Base-by-base conservation (phyloP, 2,329 filamentous ascomycete genomes). In the Cordyceps javanica region DNA sequence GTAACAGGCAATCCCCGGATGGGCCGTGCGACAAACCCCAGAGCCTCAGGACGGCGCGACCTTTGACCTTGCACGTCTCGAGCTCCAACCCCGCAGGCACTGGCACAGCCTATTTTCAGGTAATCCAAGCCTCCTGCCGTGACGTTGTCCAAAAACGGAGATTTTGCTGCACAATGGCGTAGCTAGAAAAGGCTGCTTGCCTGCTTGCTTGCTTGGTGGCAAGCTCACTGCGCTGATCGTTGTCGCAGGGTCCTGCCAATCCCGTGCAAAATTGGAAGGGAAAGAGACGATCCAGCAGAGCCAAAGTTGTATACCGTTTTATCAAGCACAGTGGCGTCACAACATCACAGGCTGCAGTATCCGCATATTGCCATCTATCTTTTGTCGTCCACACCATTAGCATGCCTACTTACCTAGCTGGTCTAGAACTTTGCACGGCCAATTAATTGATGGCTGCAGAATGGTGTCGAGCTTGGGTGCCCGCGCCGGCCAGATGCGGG, bases 241-340 rank as follows among this genome's bases (percentile, higher is more conserved):
- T 5, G 23, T 58, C 39, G n/a, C 55, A 58, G 55, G 55, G 55
- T 58, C 55, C 53, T 56, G 32, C 44, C 44, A 36, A n/a, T 49
- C 38, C 49, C 19, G 34, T 55, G 38, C 28, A 44, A n/a, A n/a
- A n/a, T n/a, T n/a, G n/a, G n/a, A n/a, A 42, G 38, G n/a, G 19
- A 25, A 25, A 19, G 26, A 14, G n/a, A 34, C 28, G n/a, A 44
- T 25, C 16, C 25, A 34, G 51, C 5, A 25, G 16, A 19, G 7
- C 28, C 8, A 23, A 34, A 44, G 21, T 46, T 10, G 41, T 45
- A 14, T 46, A 19, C 28, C 45, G 28, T 32, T 34, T 34, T 28
- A 32, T 48, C 45, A 19, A n/a, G 21, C 48, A 34, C 32, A 6
- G 21, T 25, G 48, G 32, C 32, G 8, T 36, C n/a, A 13, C 48